phyloP scores from a whole-genome alignment of 495 filamentous ascomycete genomes.

The Neurospora sp. region DNA sequence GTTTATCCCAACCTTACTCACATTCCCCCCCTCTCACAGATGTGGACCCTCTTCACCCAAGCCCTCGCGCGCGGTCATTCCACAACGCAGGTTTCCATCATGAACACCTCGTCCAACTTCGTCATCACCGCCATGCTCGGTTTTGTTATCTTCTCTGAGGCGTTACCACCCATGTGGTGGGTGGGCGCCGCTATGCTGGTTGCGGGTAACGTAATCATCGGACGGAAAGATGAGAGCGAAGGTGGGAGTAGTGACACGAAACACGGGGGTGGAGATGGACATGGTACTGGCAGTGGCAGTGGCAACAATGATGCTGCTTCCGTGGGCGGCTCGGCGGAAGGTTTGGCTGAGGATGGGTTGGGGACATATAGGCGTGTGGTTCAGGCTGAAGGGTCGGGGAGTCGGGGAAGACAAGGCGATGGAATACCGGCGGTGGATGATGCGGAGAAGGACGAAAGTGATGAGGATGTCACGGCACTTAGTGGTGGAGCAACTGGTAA shows the following conservation, averaged over 20 bases:
- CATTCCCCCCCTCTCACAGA: constrained; percentile 26
- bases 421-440: not conserved
- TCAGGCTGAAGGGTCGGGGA: not conserved
- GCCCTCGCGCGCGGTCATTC: constrained; percentile 74
- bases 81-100: constrained; percentile 82
- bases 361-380: not conserved
- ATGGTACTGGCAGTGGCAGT: not conserved
- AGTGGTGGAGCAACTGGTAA: not conserved
- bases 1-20: not conserved
- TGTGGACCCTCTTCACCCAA: constrained; percentile 85
- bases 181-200: constrained; percentile 74
- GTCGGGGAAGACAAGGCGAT: not conserved
- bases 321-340: not conserved
- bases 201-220: constrained; percentile 83
- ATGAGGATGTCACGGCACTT: not conserved
- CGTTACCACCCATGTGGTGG: constrained; percentile 66
- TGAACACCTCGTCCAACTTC: constrained; percentile 92
- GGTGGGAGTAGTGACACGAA: not conserved
- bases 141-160: constrained; percentile 27
- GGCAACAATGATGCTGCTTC: not conserved
- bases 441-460: not conserved
- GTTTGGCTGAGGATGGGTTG: not conserved
- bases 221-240: constrained; percentile 57
- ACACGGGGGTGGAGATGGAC: not conserved
- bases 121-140: constrained; percentile 82